A percentile compares a stretch with the other conserved stretches of the same genome.
Conservation (phyloP, 169 alveolate species). For the Plasmodium relictum region DNA sequence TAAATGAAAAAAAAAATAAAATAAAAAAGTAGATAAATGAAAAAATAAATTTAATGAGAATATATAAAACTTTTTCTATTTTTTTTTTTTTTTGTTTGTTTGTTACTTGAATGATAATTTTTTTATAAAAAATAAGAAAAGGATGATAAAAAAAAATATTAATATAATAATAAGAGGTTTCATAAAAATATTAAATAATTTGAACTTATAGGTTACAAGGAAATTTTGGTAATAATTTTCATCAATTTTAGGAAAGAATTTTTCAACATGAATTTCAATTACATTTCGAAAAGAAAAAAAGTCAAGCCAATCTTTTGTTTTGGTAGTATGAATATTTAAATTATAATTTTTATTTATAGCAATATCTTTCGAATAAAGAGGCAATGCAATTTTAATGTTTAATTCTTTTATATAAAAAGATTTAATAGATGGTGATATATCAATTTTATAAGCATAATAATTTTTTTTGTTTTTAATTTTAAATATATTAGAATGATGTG, state of each 20-base stretch:
- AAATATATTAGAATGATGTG: slow-evolving; percentile 51
- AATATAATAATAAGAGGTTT: slow-evolving; percentile 40
- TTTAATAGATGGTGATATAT: slow-evolving; percentile 59
- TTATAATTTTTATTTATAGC: slow-evolving; percentile 12
- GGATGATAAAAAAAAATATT: slow-evolving; percentile 16
- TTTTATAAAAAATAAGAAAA: slow-evolving; percentile 18
- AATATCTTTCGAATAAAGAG: slow-evolving; percentile 38
- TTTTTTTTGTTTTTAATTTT: slow-evolving; percentile 47
- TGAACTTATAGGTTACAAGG: slow-evolving; percentile 28
- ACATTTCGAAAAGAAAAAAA: slow-evolving; percentile 43
- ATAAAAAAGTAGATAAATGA: not conserved
- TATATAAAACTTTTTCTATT: slow-evolving; percentile 28
- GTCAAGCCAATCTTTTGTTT: slow-evolving; percentile 56
- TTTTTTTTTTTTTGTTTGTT: too few relatives aligned
- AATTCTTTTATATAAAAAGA: slow-evolving; percentile 58
- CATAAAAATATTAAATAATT: slow-evolving; percentile 25
- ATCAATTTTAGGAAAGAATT: slow-evolving; percentile 45
- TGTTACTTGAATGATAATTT: slow-evolving; percentile 42
- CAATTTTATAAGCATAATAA: slow-evolving; percentile 60
- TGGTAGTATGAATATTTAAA: slow-evolving; percentile 23
- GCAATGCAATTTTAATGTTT: slow-evolving; percentile 26
- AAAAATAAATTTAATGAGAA: not conserved
- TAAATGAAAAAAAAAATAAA: not conserved
- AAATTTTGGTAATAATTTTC: slow-evolving; percentile 38
- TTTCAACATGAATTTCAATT: slow-evolving; percentile 39